Conservation (phyloP, 2,329 filamentous ascomycete species). For the Venturia pyrina region DNA sequence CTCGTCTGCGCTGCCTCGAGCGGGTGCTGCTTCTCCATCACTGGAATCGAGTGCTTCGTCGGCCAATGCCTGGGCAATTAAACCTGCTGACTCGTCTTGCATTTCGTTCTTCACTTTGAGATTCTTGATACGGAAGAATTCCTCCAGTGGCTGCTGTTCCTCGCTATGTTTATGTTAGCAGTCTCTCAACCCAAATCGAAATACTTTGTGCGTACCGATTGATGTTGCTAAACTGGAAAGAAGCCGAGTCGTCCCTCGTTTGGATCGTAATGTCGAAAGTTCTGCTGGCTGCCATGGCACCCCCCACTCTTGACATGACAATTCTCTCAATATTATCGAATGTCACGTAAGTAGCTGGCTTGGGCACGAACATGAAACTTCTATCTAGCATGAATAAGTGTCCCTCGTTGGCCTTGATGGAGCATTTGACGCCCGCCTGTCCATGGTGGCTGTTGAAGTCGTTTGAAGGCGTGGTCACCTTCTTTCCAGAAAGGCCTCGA, state of each 20-base stretch:
- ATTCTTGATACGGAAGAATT: constrained; percentile 93
- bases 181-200: constrained; percentile 10
- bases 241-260: constrained; percentile 75
- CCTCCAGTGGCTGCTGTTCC: constrained; percentile 91
- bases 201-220: constrained; percentile 53
- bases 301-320: constrained; percentile 91
- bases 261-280: constrained; percentile 96
- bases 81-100: constrained; percentile 65
- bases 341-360: constrained; percentile 92
- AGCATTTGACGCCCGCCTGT: constrained; percentile 95
- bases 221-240: constrained; percentile 98
- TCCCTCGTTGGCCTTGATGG: constrained; percentile 99
- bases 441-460: constrained; percentile 91
- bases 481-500: constrained; percentile 87
- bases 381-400: constrained; percentile 96
- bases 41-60: constrained; percentile 76
- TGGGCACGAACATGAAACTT: constrained; percentile 97
- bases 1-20: constrained; percentile 85
- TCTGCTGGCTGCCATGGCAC: constrained; percentile 82
- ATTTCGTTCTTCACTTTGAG: constrained; percentile 98
- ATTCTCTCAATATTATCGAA: constrained; percentile 88
- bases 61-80: constrained; percentile 71
- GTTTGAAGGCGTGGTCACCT: constrained; percentile 85
- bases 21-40: constrained; percentile 63
- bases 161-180: constrained; percentile 43